Base-by-base conservation (phyloP, 2,329 filamentous ascomycete genomes). In the Botrytis paeoniae region DNA sequence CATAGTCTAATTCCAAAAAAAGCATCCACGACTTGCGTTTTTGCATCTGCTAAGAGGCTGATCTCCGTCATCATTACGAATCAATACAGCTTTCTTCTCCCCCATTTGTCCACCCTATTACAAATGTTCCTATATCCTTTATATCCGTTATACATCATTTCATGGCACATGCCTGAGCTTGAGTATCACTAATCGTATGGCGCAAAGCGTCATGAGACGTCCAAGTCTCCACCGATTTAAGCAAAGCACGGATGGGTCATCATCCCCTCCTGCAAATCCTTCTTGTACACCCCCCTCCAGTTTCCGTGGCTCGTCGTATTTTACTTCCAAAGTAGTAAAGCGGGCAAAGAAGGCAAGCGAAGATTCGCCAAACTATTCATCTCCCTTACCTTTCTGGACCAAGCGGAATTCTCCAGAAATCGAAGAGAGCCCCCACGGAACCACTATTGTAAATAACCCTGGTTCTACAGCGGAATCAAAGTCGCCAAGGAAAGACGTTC, bases 191-290 rank as follows among this genome's bases (percentile, higher is more conserved):
- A 45, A 32, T 20, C 37, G 18, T 35, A 66, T 20, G 48, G 37
- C 48, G n/a, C 61, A 60, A 68, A 65, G 32, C 61, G 51, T 60
- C 39, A 68, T 72, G 70, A 68, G 29, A 69, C 62, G 63, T 72
- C 25, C 39, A n/a, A 43, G 62, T 18, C 32, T 54, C 29, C 39
- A 10, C 16, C 25, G 51, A 35, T 68, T 41, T 25, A 41, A 72
- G 29, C 39, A 35, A 20, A 72, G 37, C 48, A 66, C 54, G 12
- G 70, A 72, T 43, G 70, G 70, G 9, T 29, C 63, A 66, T 20
- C 25, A 18, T 64, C 62, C 32, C 70, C 70, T 32, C 25, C 32
- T 25, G 20, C 62, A 29, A 29, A n/a, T 18, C 9, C 29, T 32
- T 29, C 62, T 4, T 39, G n/a, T 32, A 59, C 51, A 59, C 39